Percentiles rank a stretch among this genome's conserved stretches.
phyloP scores from a whole-genome alignment of 2,329 filamentous ascomycete species.

The Fusarium sp. region DNA sequence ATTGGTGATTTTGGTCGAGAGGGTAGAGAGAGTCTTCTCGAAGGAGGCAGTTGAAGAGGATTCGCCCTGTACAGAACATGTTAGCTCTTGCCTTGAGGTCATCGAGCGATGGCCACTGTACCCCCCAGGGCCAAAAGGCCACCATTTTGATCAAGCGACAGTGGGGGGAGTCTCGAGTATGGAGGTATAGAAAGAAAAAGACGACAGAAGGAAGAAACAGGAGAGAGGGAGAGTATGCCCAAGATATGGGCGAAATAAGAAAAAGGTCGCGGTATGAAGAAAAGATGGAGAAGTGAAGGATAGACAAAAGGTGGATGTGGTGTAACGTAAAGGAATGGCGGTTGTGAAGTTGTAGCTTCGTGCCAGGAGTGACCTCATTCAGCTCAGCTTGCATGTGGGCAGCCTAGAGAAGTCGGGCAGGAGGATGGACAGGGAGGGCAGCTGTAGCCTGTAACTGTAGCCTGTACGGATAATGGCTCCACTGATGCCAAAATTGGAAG shows the following conservation, averaged over 20 bases:
- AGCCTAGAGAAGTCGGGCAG: not conserved
- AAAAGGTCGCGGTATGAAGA: not conserved
- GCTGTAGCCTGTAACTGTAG: not conserved
- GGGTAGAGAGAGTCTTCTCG: conserved; percentile 86
- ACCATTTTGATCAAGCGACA: conserved; percentile 67
- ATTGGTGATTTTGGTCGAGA: conserved; percentile 84
- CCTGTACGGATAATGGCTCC: not conserved
- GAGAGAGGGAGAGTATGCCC: conserved; percentile 17
- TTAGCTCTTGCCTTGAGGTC: conserved; percentile 17
- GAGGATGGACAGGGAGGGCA: conserved; percentile 4
- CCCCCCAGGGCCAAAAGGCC: conserved; percentile 87
- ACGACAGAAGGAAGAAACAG: not conserved
- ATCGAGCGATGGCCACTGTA: conserved; percentile 52
- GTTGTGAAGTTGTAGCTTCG: conserved; percentile 4
- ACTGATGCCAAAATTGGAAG: conserved; percentile 14
- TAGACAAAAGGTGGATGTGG: conserved; percentile 1
- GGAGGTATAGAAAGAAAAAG: conserved; percentile 20
- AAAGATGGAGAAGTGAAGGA: not conserved
- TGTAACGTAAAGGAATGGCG: conserved; percentile 18
- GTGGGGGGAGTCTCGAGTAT: conserved; percentile 5
- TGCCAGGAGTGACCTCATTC: conserved; percentile 26
- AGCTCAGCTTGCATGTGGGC: conserved; percentile 24
- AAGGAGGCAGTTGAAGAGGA: conserved; percentile 89
- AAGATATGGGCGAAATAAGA: not conserved
- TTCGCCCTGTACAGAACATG: conserved; percentile 68